A percentile compares a stretch with the other conserved stretches of the same genome.
Conservation (phyloP, 768 basidiomycete genomes). For the Amanita subjunquillea region DNA sequence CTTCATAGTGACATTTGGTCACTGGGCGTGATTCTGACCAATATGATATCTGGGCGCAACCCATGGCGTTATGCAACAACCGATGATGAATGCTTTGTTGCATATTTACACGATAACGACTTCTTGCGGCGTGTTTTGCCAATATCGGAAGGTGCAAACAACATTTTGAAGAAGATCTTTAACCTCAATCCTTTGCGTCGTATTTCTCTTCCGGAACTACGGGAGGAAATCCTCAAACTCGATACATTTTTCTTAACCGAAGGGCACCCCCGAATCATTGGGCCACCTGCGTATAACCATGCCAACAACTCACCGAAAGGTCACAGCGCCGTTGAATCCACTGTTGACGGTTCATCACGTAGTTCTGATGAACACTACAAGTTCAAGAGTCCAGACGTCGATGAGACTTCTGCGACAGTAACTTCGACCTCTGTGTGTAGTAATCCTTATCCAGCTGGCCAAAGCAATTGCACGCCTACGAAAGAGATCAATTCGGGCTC, state of each 20-base stretch:
- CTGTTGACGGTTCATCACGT: slow-evolving; percentile 8
- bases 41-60: slow-evolving; percentile 68
- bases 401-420: neutral
- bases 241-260: slow-evolving; percentile 45
- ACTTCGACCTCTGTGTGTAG: neutral
- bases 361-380: slow-evolving; percentile 26
- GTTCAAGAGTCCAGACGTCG: slow-evolving; percentile 10
- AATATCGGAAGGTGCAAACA: slow-evolving; percentile 57
- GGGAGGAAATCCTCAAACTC: slow-evolving; percentile 41
- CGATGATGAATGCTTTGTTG: slow-evolving; percentile 56
- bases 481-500: slow-evolving; percentile 11
- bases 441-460: neutral
- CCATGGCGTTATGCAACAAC: slow-evolving; percentile 68
- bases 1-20: slow-evolving; percentile 65
- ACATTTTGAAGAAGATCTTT: slow-evolving; percentile 65
- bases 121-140: slow-evolving; percentile 62
- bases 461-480: neutral
- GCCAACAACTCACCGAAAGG: neutral
- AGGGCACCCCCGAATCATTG: neutral
- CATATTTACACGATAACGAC: slow-evolving; percentile 51
- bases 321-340: neutral
- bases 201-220: slow-evolving; percentile 53
- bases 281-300: neutral
- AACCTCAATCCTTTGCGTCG: slow-evolving; percentile 50
- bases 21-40: slow-evolving; percentile 71